phyloP scores from a whole-genome alignment of 2,329 filamentous ascomycete genomes.

The Tothia fuscella region DNA sequence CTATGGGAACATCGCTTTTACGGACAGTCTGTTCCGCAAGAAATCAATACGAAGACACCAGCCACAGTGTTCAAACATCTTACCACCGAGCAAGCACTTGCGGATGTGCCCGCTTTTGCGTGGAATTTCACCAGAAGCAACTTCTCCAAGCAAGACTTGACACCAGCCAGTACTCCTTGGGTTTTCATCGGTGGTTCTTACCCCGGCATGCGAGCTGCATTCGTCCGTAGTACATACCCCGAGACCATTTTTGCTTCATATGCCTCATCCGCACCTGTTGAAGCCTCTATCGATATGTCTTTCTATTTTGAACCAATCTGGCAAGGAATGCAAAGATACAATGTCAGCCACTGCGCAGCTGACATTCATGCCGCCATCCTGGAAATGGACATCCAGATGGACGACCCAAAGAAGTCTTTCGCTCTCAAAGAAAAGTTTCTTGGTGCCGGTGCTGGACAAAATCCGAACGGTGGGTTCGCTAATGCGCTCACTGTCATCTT shows the following conservation, averaged over 20 bases:
- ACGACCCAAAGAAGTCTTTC: conserved; percentile 22
- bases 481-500: conserved; percentile 30
- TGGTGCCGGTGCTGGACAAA: conserved; percentile 32
- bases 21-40: conserved; percentile 27
- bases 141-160: conserved; percentile 23
- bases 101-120: conserved; percentile 30
- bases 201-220: conserved; percentile 27
- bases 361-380: conserved; percentile 37
- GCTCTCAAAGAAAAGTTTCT: conserved; percentile 38
- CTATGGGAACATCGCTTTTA: conserved; percentile 30
- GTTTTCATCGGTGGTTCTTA: conserved; percentile 27
- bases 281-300: conserved; percentile 38
- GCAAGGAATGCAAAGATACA: conserved; percentile 30
- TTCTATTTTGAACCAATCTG: conserved; percentile 39
- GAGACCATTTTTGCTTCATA: conserved; percentile 26
- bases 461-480: conserved; percentile 36
- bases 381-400: conserved; percentile 37
- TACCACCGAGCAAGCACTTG: conserved; percentile 29
- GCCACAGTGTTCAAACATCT: conserved; percentile 24
- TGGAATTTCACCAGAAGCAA: conserved; percentile 25
- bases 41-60: conserved; percentile 22
- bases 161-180: conserved; percentile 25
- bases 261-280: conserved; percentile 27
- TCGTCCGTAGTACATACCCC: conserved; percentile 27
- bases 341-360: conserved; percentile 33